Base-by-base conservation (phyloP, 768 basidiomycete species). In the Rhizopogon rudus region DNA sequence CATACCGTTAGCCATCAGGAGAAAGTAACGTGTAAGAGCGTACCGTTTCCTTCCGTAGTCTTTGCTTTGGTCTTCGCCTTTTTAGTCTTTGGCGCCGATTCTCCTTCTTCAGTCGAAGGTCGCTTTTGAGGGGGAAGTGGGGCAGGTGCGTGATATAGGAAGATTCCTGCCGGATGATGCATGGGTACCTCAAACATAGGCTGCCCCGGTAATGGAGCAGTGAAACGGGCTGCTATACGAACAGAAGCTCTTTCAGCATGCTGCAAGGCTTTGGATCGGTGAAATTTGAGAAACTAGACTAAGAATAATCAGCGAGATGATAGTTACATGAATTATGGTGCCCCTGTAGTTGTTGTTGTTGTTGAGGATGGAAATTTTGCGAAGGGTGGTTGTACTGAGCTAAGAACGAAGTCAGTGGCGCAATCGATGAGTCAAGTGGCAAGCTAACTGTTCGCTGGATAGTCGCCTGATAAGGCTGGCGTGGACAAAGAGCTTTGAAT, bases 161-260 rank as follows among this genome's bases (percentile, higher is more conserved):
- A 59, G 57, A 63, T 57, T 35, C 33, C 51, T 33, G 68, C 59
- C 53, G 73, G 49, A 31, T 63, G 60, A 50, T 67, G 67, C 65
- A 70, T 69, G 28, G 67, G 60, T 40, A 71, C 59, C 62, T 72
- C 74, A 46, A 69, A 69, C 56, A 68, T 53, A 44, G 68, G 61
- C 59, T 70, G 59, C 40, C 60, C 61, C 22, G 62, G 44, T 12
- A 74, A 68, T 49, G 69, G 65, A 14, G 66, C 63, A 29, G 73
- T 70, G 44, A 69, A 78, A 44, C 83, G 81, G 35, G 82, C 81
- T 44, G 77, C 79, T 62, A 86, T 60, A 60, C 83, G 83, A 67
- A 84, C 67, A 64, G 83, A 82, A 53, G 75, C 81, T 56, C 85
- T 72, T 62, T 84, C 79, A 64, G 74, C 61, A 48, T 59, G 54